Base-by-base conservation (phyloP, 2,329 filamentous ascomycete species). In the Beauveria varroae region DNA sequence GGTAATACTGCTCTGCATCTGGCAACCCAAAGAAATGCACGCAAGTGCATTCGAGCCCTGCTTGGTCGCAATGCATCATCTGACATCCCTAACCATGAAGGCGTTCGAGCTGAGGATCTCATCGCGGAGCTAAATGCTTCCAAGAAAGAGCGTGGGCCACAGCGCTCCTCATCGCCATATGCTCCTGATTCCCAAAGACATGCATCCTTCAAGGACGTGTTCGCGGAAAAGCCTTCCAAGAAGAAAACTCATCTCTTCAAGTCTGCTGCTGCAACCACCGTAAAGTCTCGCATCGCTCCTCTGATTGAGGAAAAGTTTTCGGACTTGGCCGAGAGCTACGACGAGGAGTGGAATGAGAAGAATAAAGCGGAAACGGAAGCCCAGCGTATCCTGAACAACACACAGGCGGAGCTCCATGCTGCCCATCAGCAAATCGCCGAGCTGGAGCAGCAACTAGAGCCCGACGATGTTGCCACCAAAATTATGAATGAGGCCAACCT, bases 1-100 rank as follows among this genome's bases (percentile, higher is more conserved):
- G 93, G 93, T 46, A 96, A 99, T 72, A 98, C 95, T 0, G 93
- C 95, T 3, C 74, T 88, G 57, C 86, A 88, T 63, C 77, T 89
- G 8, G 86, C 86, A 0, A 91, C 93, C 10, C 87, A 92, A 69
- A 88, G 91, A 62, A 91, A 92, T 61, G 91, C 93, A 20, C 87
- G 92, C 50, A 96, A 98, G 68, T 96, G 93, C 66, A 88, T 96
- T 61, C 89, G 95, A 76, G 80, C 87, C 78, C 74, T 91, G 78
- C 74, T 93, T 72, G 86, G 86, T 40, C 88, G 93, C 56, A 91
- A 93, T 63, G 93, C 93, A 3, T 86, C 87, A 3, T 89, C 91
- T 0, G 87, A 96, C 68, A 88, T 98, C 59, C 81, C 85, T 22
- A 99, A 98, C 71, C 80, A 86, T 58, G 85, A 91, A 61, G 91